Percentiles rank a stretch among this genome's conserved stretches.
Conservation (phyloP, 139 green algal genomes). For the Raphidocelis subcapitata region DNA sequence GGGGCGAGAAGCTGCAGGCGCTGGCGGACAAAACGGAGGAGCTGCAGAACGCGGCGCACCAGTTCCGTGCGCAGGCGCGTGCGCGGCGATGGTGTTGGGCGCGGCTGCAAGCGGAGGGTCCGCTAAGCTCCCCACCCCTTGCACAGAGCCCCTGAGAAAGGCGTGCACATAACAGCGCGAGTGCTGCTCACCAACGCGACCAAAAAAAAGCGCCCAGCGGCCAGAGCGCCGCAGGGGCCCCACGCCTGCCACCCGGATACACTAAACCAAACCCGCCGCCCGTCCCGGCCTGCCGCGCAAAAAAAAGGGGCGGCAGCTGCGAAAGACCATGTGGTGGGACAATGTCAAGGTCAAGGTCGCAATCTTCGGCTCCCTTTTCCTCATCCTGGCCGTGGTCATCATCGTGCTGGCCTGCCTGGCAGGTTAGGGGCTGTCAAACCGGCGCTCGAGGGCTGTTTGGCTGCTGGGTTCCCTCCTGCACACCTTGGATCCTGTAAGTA, state of each 20-base stretch:
- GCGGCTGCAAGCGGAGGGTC: too few relatives aligned
- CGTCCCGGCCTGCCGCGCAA: too few relatives aligned
- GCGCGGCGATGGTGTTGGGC: not conserved
- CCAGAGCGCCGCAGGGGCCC: slow-evolving; percentile 58
- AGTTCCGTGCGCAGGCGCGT: not conserved
- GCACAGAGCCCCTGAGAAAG: not conserved
- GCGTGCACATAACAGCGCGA: not conserved
- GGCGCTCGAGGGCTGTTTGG: too few relatives aligned
- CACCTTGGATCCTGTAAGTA: too few relatives aligned
- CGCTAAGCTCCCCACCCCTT: not conserved
- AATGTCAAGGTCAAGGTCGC: slow-evolving; percentile 84
- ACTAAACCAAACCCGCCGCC: too few relatives aligned
- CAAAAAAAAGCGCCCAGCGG: slow-evolving; percentile 53
- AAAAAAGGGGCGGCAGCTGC: too few relatives aligned
- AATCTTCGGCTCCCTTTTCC: slow-evolving; percentile 24
- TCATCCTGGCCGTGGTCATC: slow-evolving; percentile 55
- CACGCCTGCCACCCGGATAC: too few relatives aligned
- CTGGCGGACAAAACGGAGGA: slow-evolving; percentile 93
- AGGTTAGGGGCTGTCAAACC: not conserved
- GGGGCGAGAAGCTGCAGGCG: slow-evolving; percentile 92
- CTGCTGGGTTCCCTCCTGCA: too few relatives aligned
- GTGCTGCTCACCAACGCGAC: not conserved
- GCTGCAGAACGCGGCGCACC: slow-evolving; percentile 43
- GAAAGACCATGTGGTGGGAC: slow-evolving; percentile 67
- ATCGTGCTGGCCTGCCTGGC: slow-evolving; percentile 65